Percentiles rank a stretch among this genome's conserved stretches.
phyloP scores from a whole-genome alignment of 345 rosid genomes.

The Populus nigra region DNA sequence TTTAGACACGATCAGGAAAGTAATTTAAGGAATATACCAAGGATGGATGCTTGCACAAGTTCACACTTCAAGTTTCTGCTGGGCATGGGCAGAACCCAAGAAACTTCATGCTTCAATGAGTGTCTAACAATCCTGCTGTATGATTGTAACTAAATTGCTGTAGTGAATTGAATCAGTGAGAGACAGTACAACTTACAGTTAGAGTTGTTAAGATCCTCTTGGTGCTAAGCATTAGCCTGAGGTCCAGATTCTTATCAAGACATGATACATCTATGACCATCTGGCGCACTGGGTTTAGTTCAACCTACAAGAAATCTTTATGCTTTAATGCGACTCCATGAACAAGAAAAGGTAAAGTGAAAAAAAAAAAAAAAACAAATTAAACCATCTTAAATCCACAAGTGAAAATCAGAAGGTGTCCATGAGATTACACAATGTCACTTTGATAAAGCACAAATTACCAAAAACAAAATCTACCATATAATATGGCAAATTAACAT shows the following conservation, averaged over 20 bases:
- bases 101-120: too few relatives aligned
- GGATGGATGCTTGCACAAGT: too few relatives aligned
- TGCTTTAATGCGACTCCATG: not conserved
- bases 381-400: not conserved
- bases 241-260: conserved; percentile 56
- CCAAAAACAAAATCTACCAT: not conserved
- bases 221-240: conserved; percentile 55
- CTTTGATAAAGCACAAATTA: not conserved
- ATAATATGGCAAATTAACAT: not conserved
- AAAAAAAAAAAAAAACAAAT: not conserved
- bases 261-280: conserved; percentile 58
- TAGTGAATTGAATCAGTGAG: too few relatives aligned
- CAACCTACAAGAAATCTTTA: conserved; percentile 35
- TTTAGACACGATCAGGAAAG: too few relatives aligned
- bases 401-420: conserved; percentile 1
- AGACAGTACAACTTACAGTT: conserved; percentile 33
- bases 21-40: too few relatives aligned
- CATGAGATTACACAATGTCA: not conserved
- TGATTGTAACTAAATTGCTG: too few relatives aligned
- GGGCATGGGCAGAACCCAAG: too few relatives aligned
- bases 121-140: too few relatives aligned
- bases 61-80: too few relatives aligned
- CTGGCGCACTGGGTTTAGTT: conserved; percentile 44
- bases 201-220: conserved; percentile 42
- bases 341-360: not conserved